Percentiles rank a stretch among this genome's conserved stretches.
These are phyloP conservation scores for Fusarium euwallaceae DNA, from an alignment of 2,329 filamentous ascomycete species.

Conservation along the genomic window DNA sequence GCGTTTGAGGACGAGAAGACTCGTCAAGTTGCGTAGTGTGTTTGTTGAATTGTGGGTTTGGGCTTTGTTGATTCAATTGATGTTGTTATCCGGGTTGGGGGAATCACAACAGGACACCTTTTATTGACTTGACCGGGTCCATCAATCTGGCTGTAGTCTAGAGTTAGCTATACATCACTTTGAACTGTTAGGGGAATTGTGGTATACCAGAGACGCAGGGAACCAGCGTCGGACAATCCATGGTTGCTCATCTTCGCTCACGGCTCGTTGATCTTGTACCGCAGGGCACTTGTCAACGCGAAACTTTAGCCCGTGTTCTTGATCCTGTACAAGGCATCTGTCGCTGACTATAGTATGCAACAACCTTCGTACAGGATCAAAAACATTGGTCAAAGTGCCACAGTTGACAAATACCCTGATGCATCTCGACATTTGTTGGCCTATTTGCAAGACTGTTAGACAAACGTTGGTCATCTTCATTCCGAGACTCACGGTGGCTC, in stretches of 20 bases:
- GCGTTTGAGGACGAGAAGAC: not conserved
- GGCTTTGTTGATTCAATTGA: not conserved
- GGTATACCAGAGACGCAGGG: not conserved
- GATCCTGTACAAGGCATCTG: not conserved
- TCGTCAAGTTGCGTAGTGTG: not conserved
- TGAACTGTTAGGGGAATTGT: not conserved
- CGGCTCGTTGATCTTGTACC: not conserved
- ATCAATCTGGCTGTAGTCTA: not conserved
- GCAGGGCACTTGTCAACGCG: not conserved
- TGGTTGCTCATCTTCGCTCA: not conserved
- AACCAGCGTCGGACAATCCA: not conserved
- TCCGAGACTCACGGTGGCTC: not conserved
- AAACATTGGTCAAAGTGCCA: no score
- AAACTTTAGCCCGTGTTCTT: not conserved
- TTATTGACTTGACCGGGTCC: slow-evolving; percentile 26
- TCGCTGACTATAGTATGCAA: not conserved
- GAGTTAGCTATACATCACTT: not conserved
- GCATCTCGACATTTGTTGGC: not conserved
- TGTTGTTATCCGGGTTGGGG: not conserved
- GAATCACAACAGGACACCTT: slow-evolving; percentile 16
- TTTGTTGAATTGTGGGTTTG: not conserved
- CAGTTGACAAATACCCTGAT: not conserved
- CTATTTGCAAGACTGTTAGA: not conserved
- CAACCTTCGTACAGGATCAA: not conserved
- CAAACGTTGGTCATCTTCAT: not conserved